Percentiles rank a stretch among this genome's conserved stretches.
These are phyloP conservation scores for Nigrospora oryzae DNA, from an alignment of 2,329 filamentous ascomycete species.

Conservation along the genomic window DNA sequence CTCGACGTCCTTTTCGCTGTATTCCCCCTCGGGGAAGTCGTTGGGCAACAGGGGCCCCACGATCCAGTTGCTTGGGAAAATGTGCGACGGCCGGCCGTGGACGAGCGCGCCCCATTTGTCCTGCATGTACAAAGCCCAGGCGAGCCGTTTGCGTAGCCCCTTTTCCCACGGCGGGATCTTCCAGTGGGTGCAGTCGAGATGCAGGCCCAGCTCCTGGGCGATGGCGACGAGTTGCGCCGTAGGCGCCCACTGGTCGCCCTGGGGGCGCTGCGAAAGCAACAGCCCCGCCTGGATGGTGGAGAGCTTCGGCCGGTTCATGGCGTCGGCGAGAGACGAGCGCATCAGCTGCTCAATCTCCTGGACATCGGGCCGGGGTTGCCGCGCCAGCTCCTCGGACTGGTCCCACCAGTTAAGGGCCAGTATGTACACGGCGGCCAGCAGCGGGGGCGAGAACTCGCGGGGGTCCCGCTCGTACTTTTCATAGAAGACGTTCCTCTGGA, in stretches of 20 bases:
- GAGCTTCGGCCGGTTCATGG: constrained; percentile 74
- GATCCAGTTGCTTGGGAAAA: constrained; percentile 52
- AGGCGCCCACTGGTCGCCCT: constrained; percentile 73
- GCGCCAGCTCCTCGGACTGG: constrained; percentile 57
- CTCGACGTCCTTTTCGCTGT: constrained; percentile 51
- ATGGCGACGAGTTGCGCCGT: constrained; percentile 84
- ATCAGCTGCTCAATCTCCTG: constrained; percentile 65
- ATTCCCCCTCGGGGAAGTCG: constrained; percentile 59
- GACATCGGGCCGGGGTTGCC: constrained; percentile 62
- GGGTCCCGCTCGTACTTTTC: constrained; percentile 69
- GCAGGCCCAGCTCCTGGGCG: constrained; percentile 78
- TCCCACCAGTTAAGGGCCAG: constrained; percentile 86
- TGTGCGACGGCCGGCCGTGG: constrained; percentile 65
- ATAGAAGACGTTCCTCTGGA: constrained; percentile 72
- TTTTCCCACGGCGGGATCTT: constrained; percentile 84
- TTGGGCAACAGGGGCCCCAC: constrained; percentile 46
- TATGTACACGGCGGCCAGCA: constrained; percentile 76
- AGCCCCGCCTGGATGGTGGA: constrained; percentile 73
- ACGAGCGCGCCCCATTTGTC: constrained; percentile 77
- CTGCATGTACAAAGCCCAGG: constrained; percentile 90
- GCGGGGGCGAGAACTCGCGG: constrained; percentile 64
- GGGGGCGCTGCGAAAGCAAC: constrained; percentile 64
- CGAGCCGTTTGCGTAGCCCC: constrained; percentile 73
- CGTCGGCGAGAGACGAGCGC: constrained; percentile 62
- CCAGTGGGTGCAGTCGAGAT: constrained; percentile 81